These are phyloP conservation scores for Purshia tridentata DNA, from an alignment of 306 rosid genomes.

Conservation along the genomic window DNA sequence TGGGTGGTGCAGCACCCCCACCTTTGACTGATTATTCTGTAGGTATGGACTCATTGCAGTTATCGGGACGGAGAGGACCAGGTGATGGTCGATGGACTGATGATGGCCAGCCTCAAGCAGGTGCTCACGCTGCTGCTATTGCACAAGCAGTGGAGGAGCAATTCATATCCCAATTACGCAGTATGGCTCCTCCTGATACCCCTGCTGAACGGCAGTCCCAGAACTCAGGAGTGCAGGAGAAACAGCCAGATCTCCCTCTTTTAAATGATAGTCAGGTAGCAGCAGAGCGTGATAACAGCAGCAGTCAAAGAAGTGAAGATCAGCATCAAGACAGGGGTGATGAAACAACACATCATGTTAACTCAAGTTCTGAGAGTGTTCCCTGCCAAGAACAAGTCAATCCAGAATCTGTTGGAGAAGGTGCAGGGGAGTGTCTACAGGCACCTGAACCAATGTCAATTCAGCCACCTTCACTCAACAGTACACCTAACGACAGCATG, in stretches of 20 bases:
- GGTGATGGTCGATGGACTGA: constrained; percentile 97
- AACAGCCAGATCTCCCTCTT: constrained; percentile 57
- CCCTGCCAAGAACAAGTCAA: constrained; percentile 52
- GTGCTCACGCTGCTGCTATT: constrained; percentile 77
- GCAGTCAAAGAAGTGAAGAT: constrained; percentile 55
- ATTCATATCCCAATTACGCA: constrained; percentile 60
- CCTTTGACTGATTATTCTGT: constrained; percentile 94
- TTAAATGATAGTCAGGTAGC: constrained; percentile 54
- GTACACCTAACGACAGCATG: constrained; percentile 55
- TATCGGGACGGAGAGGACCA: constrained; percentile 78
- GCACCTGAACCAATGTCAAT: constrained; percentile 63
- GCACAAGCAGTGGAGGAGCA: constrained; percentile 92
- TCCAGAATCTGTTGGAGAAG: constrained; percentile 46
- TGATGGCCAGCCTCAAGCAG: constrained; percentile 97
- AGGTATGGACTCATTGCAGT: constrained; percentile 86
- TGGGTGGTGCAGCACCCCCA: constrained; percentile 87
- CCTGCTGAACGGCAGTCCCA: constrained; percentile 60
- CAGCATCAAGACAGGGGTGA: constrained; percentile 62
- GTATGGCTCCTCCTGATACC: constrained; percentile 47
- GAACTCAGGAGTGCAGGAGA: constrained; percentile 61
- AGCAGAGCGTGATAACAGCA: constrained; percentile 45
- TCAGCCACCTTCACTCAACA: constrained; percentile 58
- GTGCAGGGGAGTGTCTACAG: constrained; percentile 47
- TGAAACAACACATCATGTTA: constrained; percentile 43
- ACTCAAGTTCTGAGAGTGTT: constrained; percentile 44